These are phyloP conservation scores for Collybiopsis luxurians DNA, from an alignment of 768 basidiomycete species.

Conservation along the genomic window DNA sequence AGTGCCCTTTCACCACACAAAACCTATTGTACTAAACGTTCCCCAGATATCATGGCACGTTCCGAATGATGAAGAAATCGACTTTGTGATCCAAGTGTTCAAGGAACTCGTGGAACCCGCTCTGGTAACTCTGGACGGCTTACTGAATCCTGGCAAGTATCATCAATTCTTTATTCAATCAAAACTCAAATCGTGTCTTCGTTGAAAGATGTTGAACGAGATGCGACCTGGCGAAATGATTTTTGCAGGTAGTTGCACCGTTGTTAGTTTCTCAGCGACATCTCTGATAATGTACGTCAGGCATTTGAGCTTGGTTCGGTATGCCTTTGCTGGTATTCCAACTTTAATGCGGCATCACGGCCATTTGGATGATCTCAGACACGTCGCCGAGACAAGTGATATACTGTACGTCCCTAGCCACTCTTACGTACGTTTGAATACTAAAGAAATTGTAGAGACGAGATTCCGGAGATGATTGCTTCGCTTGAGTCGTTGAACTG, in stretches of 20 bases:
- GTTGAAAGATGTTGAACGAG: conserved; percentile 40
- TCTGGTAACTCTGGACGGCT: conserved; percentile 48
- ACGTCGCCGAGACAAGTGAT: conserved; percentile 53
- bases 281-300: conserved; percentile 27
- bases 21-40: neutral
- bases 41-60: conserved; percentile 74
- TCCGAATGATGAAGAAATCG: conserved; percentile 66
- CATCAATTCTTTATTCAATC: neutral
- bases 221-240: conserved; percentile 77
- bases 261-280: neutral
- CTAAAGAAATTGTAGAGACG: conserved; percentile 43
- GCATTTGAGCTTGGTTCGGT: conserved; percentile 68
- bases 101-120: conserved; percentile 64
- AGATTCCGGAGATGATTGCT: conserved; percentile 77
- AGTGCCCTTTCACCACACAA: conserved; percentile 11
- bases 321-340: conserved; percentile 73
- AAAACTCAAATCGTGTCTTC: conserved; percentile 7
- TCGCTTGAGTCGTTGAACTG: conserved; percentile 57
- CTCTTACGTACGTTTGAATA: neutral
- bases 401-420: conserved; percentile 50
- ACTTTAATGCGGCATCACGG: conserved; percentile 57
- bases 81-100: conserved; percentile 71
- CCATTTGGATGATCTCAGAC: conserved; percentile 43
- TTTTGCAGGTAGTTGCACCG: conserved; percentile 61
- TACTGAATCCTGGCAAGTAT: conserved; percentile 51